Base-by-base conservation (phyloP, 345 rosid species). In the Corchorus olitorius region DNA sequence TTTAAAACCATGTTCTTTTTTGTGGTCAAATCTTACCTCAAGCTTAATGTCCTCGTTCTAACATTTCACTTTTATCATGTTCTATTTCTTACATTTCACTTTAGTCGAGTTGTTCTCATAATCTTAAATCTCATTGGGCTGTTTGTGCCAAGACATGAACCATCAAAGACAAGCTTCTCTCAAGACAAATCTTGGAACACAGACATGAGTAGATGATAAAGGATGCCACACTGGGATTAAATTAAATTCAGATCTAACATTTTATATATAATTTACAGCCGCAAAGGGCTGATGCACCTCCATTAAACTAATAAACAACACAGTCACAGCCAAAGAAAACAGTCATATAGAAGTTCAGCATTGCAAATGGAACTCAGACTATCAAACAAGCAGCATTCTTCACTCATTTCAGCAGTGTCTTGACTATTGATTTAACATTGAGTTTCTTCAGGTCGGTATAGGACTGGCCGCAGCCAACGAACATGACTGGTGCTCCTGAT, bases 401-500 rank as follows among this genome's bases (percentile, higher is more conserved):
- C 73, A 79, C 78, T 93, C 90, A 96, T 78, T 91, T 91, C 80
- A 96, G 92, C 67, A 96, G 99, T 54, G 94, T 96, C 88, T 96
- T 94, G 53, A 89, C 97, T 6, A 97, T 94, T 7, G 95, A 79
- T 69, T 93, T 96, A 69, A 91, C 98, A 46, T 96, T 92, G 56
- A 96, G 90, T 84, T 91, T 96, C 88, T 93, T 93, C 70, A 96
- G 87, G 79, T 96, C 99, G 1, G 99, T 92, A 78, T 96, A 96
- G 0, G 97, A 91, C 84, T 94, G 98, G 17, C 99, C 99, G 15
- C 99, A 96, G 34, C 99, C 99, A n/a, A 96, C 95, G 10, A 96
- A 96, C 99, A 96, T 96, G 52, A 96, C 98, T 0, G 98, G 99
- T 20, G 98, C 87, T 45, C 99, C 99, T 0, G 97, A 96, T 43